Conservation (phyloP, 176 grass and related monocot genomes). For the Cymbopogon citratus region DNA sequence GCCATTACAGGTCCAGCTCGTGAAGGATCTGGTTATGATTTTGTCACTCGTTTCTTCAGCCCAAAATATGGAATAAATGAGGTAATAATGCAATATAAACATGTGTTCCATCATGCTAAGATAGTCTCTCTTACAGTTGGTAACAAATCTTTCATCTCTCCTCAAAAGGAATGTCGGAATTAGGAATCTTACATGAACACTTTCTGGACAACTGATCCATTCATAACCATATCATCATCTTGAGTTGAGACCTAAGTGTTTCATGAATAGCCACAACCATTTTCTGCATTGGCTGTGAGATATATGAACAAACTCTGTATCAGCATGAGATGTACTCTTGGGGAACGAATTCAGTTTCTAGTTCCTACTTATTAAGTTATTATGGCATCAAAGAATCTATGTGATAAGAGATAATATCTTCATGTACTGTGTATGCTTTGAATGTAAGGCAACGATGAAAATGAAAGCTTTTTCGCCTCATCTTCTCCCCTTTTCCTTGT, state of each 20-base stretch:
- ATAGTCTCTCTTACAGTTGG: background rate
- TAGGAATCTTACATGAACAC: background rate
- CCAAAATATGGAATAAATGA: constrained; percentile 50
- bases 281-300: too few relatives aligned
- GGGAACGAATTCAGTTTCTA: too few relatives aligned
- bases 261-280: background rate
- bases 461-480: background rate
- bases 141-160: background rate
- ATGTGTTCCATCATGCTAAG: background rate
- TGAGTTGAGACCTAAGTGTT: background rate
- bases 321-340: too few relatives aligned
- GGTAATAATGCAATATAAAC: constrained; percentile 24
- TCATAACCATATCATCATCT: background rate
- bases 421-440: too few relatives aligned
- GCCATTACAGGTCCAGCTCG: constrained; percentile 43
- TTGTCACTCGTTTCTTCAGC: constrained; percentile 53
- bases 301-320: too few relatives aligned
- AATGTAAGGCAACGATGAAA: background rate
- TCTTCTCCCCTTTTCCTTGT: background rate
- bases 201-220: background rate
- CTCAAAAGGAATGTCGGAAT: background rate
- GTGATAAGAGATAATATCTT: too few relatives aligned
- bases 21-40: constrained; percentile 51
- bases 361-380: too few relatives aligned
- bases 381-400: too few relatives aligned